Percentiles rank a stretch among this genome's conserved stretches.
Evolutionary conservation across 495 filamentous ascomycete genomes (phyloP).

Genomic region (Talaromyces ruber): DNA sequence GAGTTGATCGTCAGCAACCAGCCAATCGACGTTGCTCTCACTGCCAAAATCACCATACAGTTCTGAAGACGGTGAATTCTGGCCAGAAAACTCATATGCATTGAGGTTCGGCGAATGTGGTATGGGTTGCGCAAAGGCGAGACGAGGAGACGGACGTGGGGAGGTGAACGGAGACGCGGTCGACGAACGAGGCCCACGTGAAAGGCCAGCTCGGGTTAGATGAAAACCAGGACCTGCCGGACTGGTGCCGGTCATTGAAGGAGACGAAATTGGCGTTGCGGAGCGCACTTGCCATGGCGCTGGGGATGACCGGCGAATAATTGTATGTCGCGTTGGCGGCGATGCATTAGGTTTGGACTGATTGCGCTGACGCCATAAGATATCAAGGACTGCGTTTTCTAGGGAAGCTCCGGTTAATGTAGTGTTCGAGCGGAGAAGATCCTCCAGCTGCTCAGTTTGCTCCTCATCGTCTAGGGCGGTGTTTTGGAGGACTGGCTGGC

Average conservation of each 20-base stretch:
- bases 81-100: slow-evolving; percentile 82
- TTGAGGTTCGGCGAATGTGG: slow-evolving; percentile 91
- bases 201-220: slow-evolving; percentile 56
- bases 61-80: slow-evolving; percentile 61
- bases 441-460: slow-evolving; percentile 86
- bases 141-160: slow-evolving; percentile 84
- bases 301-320: slow-evolving; percentile 83
- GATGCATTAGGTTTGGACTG: slow-evolving; percentile 62
- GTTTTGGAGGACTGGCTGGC: slow-evolving; percentile 82
- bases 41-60: slow-evolving; percentile 86
- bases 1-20: slow-evolving; percentile 81
- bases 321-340: slow-evolving; percentile 77
- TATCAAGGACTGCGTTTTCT: slow-evolving; percentile 85
- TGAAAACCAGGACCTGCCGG: slow-evolving; percentile 72
- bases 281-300: slow-evolving; percentile 86
- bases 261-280: slow-evolving; percentile 70
- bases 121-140: slow-evolving; percentile 89
- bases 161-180: slow-evolving; percentile 82
- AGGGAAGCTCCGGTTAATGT: slow-evolving; percentile 65
- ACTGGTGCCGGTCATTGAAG: slow-evolving; percentile 64
- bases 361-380: slow-evolving; percentile 85
- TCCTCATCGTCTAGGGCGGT: slow-evolving; percentile 82
- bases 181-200: slow-evolving; percentile 45
- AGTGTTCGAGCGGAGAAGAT: slow-evolving; percentile 72
- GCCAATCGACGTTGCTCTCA: slow-evolving; percentile 87